A percentile compares a stretch with the other conserved stretches of the same genome.
Evolutionary conservation across 768 basidiomycete species (phyloP).

Genomic region (Butyriboletus loyo): DNA sequence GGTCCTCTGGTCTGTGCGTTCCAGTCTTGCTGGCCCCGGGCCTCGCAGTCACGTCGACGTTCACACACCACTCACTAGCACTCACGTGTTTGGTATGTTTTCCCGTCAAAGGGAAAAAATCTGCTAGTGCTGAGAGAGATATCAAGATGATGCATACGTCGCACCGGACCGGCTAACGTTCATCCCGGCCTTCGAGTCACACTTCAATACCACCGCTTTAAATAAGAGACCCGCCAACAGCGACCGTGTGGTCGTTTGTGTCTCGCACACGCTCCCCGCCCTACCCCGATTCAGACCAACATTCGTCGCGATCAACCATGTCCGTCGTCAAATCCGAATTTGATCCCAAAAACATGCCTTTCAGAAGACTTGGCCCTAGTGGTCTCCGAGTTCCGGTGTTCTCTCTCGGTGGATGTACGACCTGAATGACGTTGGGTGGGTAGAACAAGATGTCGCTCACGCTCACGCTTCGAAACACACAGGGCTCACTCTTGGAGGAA

Average conservation of each 20-base stretch:
- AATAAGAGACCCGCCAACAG: neutral
- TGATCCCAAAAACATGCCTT: conserved; percentile 7
- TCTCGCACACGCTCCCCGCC: neutral
- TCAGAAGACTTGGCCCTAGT: conserved; percentile 5
- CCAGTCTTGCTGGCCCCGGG: no score
- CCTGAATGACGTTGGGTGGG: neutral
- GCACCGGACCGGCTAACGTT: neutral
- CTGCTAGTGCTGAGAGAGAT: no score
- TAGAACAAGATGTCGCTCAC: neutral
- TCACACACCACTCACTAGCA: no score
- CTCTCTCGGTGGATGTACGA: conserved; percentile 10
- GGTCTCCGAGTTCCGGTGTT: conserved; percentile 7
- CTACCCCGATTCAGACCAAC: neutral
- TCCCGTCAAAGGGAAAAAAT: no score
- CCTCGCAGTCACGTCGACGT: no score
- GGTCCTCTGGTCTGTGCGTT: no score
- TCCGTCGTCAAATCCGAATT: conserved; percentile 3
- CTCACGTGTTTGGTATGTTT: no score
- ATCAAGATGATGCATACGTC: neutral
- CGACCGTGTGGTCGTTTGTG: neutral
- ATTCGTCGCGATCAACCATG: neutral
- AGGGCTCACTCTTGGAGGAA: conserved; percentile 11
- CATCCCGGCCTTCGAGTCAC: neutral
- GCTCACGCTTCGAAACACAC: neutral
- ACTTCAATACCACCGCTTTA: neutral